phyloP scores from a whole-genome alignment of 495 filamentous ascomycete species.

The Xylaria acuta region DNA sequence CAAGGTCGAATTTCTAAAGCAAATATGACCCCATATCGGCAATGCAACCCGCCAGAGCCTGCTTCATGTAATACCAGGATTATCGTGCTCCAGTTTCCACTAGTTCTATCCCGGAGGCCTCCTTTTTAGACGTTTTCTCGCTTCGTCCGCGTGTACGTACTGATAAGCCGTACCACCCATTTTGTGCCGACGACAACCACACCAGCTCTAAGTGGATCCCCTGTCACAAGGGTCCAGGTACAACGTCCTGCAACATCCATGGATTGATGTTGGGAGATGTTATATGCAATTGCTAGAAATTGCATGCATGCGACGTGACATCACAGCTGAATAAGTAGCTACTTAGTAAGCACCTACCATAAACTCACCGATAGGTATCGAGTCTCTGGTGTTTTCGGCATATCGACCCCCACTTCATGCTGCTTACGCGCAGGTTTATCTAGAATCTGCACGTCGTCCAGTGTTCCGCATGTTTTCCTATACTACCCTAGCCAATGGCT shows the following conservation, averaged over 20 bases:
- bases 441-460: not conserved
- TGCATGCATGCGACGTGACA: slow-evolving; percentile 21
- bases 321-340: not conserved
- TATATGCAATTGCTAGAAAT: not conserved
- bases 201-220: slow-evolving; percentile 12
- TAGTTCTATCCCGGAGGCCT: not conserved
- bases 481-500: not conserved
- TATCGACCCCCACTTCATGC: not conserved
- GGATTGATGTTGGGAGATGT: not conserved
- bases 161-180: not conserved
- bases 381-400: not conserved
- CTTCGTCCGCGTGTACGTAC: not conserved
- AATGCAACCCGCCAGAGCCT: not conserved
- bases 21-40: not conserved
- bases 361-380: not conserved
- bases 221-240: not conserved
- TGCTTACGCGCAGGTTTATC: not conserved
- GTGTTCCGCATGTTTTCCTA: not conserved
- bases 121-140: not conserved
- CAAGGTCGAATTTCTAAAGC: not conserved
- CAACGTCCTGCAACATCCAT: not conserved
- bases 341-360: no score
- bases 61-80: not conserved
- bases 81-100: not conserved
- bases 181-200: not conserved